Percentiles rank a stretch among this genome's conserved stretches.
These are phyloP conservation scores for Lasiodiplodia theobromae DNA, from an alignment of 2,329 filamentous ascomycete genomes.

Conservation along the genomic window DNA sequence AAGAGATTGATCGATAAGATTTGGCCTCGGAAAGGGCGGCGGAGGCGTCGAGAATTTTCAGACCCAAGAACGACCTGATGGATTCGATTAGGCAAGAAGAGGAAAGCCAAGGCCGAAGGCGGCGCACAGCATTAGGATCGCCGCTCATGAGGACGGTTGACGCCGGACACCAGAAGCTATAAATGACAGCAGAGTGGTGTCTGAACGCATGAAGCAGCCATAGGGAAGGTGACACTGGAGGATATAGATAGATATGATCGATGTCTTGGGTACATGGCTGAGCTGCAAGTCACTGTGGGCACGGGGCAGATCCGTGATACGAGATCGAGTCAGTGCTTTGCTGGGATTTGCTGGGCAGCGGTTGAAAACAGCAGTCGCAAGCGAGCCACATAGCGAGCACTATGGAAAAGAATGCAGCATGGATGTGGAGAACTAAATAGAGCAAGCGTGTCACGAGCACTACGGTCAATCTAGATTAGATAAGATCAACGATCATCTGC, in stretches of 20 bases:
- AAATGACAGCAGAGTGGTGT: neutral
- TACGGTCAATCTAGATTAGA: too few relatives aligned
- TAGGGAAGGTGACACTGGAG: neutral
- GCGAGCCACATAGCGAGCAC: too few relatives aligned
- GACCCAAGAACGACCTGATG: constrained; percentile 8
- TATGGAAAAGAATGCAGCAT: neutral
- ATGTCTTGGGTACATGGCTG: neutral
- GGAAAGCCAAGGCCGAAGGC: constrained; percentile 22
- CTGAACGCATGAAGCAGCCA: neutral
- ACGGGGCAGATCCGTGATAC: neutral
- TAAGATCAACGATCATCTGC: too few relatives aligned
- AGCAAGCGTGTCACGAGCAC: too few relatives aligned
- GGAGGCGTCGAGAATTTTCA: constrained; percentile 20
- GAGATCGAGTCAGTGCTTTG: constrained; percentile 2
- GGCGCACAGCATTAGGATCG: neutral
- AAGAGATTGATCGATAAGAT: constrained; percentile 27
- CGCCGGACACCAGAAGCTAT: neutral
- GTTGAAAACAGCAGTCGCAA: neutral
- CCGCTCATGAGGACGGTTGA: neutral
- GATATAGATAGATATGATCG: neutral
- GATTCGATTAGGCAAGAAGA: constrained; percentile 5
- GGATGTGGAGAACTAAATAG: too few relatives aligned
- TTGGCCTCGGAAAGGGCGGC: neutral
- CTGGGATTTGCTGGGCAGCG: neutral
- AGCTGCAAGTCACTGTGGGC: constrained; percentile 13